Evolutionary conservation across 2,329 filamentous ascomycete genomes (phyloP).

Genomic region (Chaetomium globosum): DNA sequence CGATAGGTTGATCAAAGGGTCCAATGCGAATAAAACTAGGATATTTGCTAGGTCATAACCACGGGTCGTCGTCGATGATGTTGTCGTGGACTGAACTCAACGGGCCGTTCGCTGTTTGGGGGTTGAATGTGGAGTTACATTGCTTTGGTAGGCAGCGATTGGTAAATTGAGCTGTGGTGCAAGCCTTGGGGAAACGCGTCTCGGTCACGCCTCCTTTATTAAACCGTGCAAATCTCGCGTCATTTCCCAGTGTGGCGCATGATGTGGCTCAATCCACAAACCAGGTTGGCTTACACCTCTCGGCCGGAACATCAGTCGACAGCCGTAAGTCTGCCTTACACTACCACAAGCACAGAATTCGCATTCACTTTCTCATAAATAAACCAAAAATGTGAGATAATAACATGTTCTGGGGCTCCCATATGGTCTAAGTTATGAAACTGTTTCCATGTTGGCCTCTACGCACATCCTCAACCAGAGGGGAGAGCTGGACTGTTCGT

Average conservation of each 20-base stretch:
- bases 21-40: not conserved
- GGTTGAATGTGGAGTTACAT: slow-evolving; percentile 25
- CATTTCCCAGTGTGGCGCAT: slow-evolving; percentile 17
- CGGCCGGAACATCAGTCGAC: too few species aligned
- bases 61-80: not conserved
- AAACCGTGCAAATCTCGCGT: slow-evolving; percentile 21
- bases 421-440: not conserved
- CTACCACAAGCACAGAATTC: not conserved
- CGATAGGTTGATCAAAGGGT: not conserved
- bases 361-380: not conserved
- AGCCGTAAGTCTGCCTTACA: too few species aligned
- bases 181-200: slow-evolving; percentile 22
- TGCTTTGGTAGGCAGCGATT: slow-evolving; percentile 29
- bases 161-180: slow-evolving; percentile 30
- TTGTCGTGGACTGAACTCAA: slow-evolving; percentile 1
- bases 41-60: slow-evolving; percentile 1
- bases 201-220: slow-evolving; percentile 24
- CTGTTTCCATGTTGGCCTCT: not conserved
- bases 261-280: slow-evolving; percentile 11
- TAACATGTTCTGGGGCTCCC: not conserved
- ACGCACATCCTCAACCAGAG: not conserved
- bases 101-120: slow-evolving; percentile 11
- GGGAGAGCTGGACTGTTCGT: not conserved
- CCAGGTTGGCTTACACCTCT: not conserved
- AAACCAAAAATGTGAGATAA: not conserved